These are phyloP conservation scores for Amanita inopinata DNA, from an alignment of 768 basidiomycete genomes.

Conservation along the genomic window DNA sequence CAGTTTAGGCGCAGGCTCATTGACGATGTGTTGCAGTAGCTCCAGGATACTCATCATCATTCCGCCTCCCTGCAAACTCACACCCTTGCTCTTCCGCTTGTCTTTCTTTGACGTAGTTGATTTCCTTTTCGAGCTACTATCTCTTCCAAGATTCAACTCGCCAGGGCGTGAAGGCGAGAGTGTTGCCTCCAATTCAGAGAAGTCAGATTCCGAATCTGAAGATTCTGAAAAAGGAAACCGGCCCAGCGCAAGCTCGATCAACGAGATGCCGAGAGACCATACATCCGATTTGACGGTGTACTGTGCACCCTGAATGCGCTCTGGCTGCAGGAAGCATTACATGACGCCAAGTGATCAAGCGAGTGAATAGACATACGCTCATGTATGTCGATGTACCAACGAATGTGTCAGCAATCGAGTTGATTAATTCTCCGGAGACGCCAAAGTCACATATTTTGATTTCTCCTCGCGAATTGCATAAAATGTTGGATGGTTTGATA, in stretches of 20 bases:
- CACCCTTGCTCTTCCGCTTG: conserved; percentile 84
- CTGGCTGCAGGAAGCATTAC: conserved; percentile 52
- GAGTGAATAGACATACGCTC: conserved; percentile 60
- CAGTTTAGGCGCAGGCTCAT: conserved; percentile 90
- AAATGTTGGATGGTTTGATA: conserved; percentile 98
- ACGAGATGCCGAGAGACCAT: conserved; percentile 95
- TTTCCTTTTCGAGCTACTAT: conserved; percentile 1
- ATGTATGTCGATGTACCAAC: conserved; percentile 99
- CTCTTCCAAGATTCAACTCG: conserved; percentile 35
- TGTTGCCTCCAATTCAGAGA: conserved; percentile 75
- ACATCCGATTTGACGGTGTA: conserved; percentile 99
- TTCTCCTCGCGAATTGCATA: conserved; percentile 87
- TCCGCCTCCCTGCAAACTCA: conserved; percentile 85
- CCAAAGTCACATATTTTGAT: conserved; percentile 99
- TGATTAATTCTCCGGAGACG: conserved; percentile 96
- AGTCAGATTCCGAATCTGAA: conserved; percentile 64
- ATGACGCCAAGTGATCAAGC: conserved; percentile 9
- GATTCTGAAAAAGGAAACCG: conserved; percentile 94
- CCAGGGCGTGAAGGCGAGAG: conserved; percentile 64
- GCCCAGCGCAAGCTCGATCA: conserved; percentile 94
- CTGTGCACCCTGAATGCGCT: conserved; percentile 96
- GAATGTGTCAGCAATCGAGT: conserved; percentile 97
- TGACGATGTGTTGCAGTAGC: conserved; percentile 94
- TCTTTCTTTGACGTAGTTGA: conserved; percentile 53
- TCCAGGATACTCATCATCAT: conserved; percentile 99